Conservation (phyloP, 1,284 basidiomycete species). For the Entoloma clypeatum region DNA sequence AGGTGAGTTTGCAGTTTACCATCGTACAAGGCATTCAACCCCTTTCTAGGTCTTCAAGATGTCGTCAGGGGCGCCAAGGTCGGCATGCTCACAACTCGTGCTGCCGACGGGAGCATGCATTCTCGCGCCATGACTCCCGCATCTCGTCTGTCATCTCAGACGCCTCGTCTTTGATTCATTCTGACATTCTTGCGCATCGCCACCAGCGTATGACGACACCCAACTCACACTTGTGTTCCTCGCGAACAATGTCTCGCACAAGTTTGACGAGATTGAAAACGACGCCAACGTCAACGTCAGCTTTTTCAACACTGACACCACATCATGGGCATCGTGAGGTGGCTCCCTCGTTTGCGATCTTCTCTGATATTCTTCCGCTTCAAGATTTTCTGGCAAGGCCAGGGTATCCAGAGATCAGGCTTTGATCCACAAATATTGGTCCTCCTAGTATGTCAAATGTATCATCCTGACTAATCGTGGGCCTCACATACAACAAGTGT, state of each 20-base stretch:
- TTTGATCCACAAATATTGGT: constrained; percentile 71
- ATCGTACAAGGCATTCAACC: neutral
- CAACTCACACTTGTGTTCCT: constrained; percentile 66
- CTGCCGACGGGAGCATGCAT: constrained; percentile 73
- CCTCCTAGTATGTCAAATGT: constrained; percentile 42
- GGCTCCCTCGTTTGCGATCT: neutral
- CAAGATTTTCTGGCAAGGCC: constrained; percentile 66
- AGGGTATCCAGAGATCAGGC: constrained; percentile 60
- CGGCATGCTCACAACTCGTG: constrained; percentile 80
- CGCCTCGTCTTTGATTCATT: constrained; percentile 3
- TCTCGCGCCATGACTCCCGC: constrained; percentile 81
- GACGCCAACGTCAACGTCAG: constrained; percentile 79
- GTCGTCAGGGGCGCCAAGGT: constrained; percentile 61
- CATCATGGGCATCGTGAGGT: constrained; percentile 77
- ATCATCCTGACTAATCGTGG: constrained; percentile 5
- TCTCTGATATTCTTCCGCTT: constrained; percentile 2
- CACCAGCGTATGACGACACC: constrained; percentile 41
- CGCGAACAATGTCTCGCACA: constrained; percentile 73
- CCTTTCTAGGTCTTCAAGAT: constrained; percentile 47
- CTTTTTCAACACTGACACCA: constrained; percentile 70
- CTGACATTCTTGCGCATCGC: neutral
- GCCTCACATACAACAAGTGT: constrained; percentile 36
- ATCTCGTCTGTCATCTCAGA: constrained; percentile 50
- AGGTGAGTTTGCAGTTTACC: constrained; percentile 33
- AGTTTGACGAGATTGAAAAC: constrained; percentile 74